phyloP scores from a whole-genome alignment of 2,329 filamentous ascomycete genomes.

The Botryotinia calthae region DNA sequence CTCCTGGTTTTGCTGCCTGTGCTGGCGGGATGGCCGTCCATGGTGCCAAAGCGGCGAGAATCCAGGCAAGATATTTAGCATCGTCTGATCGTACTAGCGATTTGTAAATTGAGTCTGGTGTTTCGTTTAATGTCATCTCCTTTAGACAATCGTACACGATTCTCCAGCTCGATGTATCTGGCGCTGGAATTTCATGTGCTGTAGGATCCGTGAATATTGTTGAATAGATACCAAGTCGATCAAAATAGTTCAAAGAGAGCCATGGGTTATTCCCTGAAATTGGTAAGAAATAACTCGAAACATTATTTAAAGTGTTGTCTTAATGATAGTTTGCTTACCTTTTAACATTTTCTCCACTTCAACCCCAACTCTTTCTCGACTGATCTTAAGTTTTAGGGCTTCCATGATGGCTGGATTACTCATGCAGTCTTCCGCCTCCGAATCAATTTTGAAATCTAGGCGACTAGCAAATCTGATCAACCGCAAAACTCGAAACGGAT shows the following conservation, averaged over 20 bases:
- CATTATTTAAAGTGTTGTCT: not conserved
- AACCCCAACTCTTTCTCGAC: constrained; percentile 79
- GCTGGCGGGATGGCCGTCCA: constrained; percentile 58
- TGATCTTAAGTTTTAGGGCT: constrained; percentile 84
- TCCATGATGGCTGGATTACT: constrained; percentile 71
- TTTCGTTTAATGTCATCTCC: constrained; percentile 46
- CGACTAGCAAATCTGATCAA: constrained; percentile 88
- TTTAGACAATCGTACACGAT: constrained; percentile 63
- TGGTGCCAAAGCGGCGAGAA: constrained; percentile 70
- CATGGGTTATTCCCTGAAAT: constrained; percentile 55
- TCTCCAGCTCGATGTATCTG: constrained; percentile 60
- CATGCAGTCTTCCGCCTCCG: constrained; percentile 70
- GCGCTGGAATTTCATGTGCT: constrained; percentile 49
- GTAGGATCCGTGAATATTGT: constrained; percentile 72
- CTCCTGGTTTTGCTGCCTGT: constrained; percentile 40
- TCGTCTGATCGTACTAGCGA: constrained; percentile 61
- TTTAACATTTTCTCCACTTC: constrained; percentile 91
- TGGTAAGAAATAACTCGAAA: constrained; percentile 23
- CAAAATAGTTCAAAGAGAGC: constrained; percentile 61
- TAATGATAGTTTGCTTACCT: constrained; percentile 45
- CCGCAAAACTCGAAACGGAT: constrained; percentile 82
- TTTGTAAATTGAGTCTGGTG: constrained; percentile 49
- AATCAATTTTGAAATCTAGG: constrained; percentile 75
- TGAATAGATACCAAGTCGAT: constrained; percentile 65
- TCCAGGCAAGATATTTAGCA: constrained; percentile 72